These are phyloP conservation scores for Alnus rubra DNA, from an alignment of 306 rosid species.

Conservation along the genomic window DNA sequence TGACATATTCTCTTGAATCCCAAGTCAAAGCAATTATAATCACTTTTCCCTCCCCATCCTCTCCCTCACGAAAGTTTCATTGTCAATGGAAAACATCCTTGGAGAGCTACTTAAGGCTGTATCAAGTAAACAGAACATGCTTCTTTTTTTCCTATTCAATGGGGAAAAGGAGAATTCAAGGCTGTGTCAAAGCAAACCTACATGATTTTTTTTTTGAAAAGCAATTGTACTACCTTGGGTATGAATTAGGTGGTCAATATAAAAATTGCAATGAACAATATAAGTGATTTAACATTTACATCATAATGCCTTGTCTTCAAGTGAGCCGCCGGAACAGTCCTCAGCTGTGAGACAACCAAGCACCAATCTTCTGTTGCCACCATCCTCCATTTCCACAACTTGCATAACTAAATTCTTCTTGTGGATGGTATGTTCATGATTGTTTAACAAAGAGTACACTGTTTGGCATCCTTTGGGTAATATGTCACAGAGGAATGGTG, in stretches of 20 bases:
- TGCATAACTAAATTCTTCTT: background rate
- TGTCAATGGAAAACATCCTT: background rate
- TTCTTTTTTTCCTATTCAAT: no score
- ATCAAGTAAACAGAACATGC: no score
- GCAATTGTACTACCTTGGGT: no score
- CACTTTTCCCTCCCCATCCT: background rate
- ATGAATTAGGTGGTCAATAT: background rate
- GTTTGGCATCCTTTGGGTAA: background rate
- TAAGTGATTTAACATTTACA: background rate
- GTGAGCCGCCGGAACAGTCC: background rate
- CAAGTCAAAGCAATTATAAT: background rate
- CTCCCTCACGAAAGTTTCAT: no score
- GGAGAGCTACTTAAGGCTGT: no score
- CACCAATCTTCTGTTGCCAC: background rate
- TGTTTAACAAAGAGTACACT: background rate
- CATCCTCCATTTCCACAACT: background rate
- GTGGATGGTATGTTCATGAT: conserved; percentile 1
- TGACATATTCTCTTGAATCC: background rate
- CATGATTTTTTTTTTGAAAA: no score
- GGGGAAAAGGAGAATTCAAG: no score
- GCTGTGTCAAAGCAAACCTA: no score
- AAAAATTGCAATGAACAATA: background rate
- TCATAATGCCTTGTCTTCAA: background rate
- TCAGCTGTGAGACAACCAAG: conserved; percentile 13
- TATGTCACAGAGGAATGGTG: background rate